Evolutionary conservation across 345 rosid genomes (phyloP), one percentile per base, ranked within the genome.

Genomic region (Excoecaria cochinchinensis): DNA sequence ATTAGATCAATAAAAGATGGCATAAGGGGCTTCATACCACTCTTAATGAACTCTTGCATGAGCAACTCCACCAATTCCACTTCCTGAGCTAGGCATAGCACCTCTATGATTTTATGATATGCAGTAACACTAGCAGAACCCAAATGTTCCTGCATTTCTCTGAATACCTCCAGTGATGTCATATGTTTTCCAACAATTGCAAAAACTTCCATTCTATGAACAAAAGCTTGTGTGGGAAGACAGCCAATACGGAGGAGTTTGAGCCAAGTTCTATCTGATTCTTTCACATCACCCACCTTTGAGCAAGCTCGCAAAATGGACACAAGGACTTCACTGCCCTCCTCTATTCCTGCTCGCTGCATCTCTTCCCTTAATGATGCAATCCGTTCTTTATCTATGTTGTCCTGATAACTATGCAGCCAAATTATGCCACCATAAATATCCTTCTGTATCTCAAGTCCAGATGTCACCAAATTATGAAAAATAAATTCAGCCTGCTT

Each of bases 401-500:
- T 72, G 21, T 92, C 93, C 80, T 91, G 98, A 73, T 90, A 89
- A 81, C 98, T 91, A 77, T 91, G 99, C 57, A 92, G 79, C 97
- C 92, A 90, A 59, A 95, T 90, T 44, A 90, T 78, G 56, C 98
- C 98, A 0, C 80, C 79, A 53, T 85, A 92, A 1, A 95, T 84
- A 86, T 91, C 90, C 67, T 84, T 89, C 51, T 89, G 94, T 22
- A 90, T 79, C 86, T 92, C 94, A 58, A 92, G 86, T 65, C 91
- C 87, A 4, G 79, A 82, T 12, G 96, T 85, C 68, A 81, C 85
- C 85, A 91, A 61, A 82, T 95, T 91, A 78, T 90, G 94, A 79
- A 84, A 92, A 81, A 92, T 85, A 76, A 90, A 83, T 89, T 92
- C 99, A 4, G 93, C 97, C 81, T 91, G 98, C 77, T 91, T 88